Percentiles rank a stretch among this genome's conserved stretches.
Evolutionary conservation across 2,329 filamentous ascomycete species (phyloP).

Genomic region (Knufia petricola): DNA sequence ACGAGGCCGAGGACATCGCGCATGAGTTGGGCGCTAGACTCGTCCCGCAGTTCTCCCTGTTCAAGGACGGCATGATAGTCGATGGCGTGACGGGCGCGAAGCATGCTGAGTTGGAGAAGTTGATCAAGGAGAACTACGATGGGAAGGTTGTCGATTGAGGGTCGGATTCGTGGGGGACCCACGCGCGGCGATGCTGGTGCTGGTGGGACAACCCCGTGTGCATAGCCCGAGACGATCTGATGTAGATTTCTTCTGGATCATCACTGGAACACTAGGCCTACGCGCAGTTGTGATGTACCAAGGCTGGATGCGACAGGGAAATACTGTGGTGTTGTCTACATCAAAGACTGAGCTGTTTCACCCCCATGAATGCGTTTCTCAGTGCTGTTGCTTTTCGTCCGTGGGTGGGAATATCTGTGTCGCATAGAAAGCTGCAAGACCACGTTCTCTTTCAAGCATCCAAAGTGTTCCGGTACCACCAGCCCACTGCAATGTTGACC

Average conservation of each 20-base stretch:
- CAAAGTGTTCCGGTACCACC: conserved; percentile 2
- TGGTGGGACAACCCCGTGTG: too few species aligned
- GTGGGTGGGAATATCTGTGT: background rate
- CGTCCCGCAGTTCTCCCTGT: background rate
- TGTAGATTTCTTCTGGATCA: too few species aligned
- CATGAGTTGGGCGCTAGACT: conserved; percentile 6
- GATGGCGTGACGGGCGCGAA: conserved; percentile 7
- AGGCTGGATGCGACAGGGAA: background rate
- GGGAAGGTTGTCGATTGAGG: conserved; percentile 3
- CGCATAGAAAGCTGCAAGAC: conserved; percentile 2
- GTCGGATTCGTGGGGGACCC: too few species aligned
- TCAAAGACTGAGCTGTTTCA: background rate
- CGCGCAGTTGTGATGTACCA: too few species aligned
- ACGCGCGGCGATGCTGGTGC: too few species aligned
- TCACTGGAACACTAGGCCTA: too few species aligned
- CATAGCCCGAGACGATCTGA: too few species aligned
- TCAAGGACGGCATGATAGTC: conserved; percentile 3
- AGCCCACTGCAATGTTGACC: background rate
- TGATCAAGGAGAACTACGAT: conserved; percentile 8
- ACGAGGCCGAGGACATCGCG: conserved; percentile 6
- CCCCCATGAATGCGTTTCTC: background rate
- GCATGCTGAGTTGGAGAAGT: background rate
- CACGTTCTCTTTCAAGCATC: background rate
- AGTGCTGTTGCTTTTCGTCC: background rate
- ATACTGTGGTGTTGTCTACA: background rate